phyloP scores from a whole-genome alignment of 352 stramenopile genomes.

The Phytopythium kandeliae region DNA sequence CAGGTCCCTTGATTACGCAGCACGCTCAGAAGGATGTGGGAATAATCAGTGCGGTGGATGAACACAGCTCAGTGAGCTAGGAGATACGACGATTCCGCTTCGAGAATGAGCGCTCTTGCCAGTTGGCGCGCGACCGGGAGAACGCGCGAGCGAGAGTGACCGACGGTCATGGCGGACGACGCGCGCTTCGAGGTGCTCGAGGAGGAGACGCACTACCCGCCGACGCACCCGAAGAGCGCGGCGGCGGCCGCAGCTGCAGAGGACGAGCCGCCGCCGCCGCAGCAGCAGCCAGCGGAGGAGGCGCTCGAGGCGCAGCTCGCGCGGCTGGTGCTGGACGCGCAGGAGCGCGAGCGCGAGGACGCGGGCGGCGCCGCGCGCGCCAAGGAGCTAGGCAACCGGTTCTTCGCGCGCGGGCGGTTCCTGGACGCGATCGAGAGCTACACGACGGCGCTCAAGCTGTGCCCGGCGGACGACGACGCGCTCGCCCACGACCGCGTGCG shows the following conservation, averaged over 20 bases:
- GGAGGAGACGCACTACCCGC: constrained; percentile 76
- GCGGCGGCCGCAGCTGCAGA: not conserved
- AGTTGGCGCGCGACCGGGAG: too few relatives aligned
- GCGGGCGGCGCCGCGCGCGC: constrained; percentile 66
- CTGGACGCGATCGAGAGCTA: constrained; percentile 84
- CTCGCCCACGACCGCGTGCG: constrained; percentile 64
- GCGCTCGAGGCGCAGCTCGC: constrained; percentile 63
- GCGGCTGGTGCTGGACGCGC: constrained; percentile 35
- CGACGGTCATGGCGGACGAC: constrained; percentile 5
- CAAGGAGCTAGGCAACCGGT: constrained; percentile 83
- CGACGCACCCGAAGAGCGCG: constrained; percentile 22
- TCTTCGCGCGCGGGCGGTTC: constrained; percentile 62
- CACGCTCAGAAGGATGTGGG: too few relatives aligned
- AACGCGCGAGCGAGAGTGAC: too few relatives aligned
- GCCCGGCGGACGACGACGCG: constrained; percentile 65
- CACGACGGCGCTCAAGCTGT: constrained; percentile 77
- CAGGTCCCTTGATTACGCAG: too few relatives aligned
- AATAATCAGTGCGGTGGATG: too few relatives aligned
- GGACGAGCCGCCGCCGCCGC: constrained; percentile 1
- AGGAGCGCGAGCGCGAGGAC: constrained; percentile 27
- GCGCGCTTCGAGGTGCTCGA: constrained; percentile 83
- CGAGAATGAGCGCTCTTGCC: too few relatives aligned
- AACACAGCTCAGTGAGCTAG: too few relatives aligned
- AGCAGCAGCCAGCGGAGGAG: constrained; percentile 19
- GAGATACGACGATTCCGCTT: too few relatives aligned